Conservation (phyloP, 257 asterid species). For the Verbascum thapsus region DNA sequence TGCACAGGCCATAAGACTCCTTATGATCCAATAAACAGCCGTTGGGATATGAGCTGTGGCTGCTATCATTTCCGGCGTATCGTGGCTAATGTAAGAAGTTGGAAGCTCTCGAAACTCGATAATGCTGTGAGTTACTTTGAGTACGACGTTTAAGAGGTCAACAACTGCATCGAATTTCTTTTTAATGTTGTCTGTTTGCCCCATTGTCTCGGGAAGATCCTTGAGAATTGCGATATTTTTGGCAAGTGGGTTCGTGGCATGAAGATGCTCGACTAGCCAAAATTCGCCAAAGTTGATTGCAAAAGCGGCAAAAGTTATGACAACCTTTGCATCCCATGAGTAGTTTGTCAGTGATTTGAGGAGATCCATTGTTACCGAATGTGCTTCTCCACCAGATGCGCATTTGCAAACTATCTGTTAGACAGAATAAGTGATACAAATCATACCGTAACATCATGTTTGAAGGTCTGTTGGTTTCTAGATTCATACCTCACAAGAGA, state of each 20-base stretch:
- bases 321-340: conserved; percentile 67
- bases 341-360: conserved; percentile 46
- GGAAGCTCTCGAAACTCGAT: conserved; percentile 58
- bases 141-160: conserved; percentile 34
- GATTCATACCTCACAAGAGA: conserved; percentile 56
- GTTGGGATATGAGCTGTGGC: conserved; percentile 55
- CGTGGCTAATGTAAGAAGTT: conserved; percentile 34
- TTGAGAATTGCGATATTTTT: conserved; percentile 55
- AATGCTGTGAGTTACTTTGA: conserved; percentile 43
- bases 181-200: conserved; percentile 30
- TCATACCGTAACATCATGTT: no score
- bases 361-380: conserved; percentile 48
- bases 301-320: conserved; percentile 54
- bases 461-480: no score
- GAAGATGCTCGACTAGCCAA: conserved; percentile 61
- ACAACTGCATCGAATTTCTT: conserved; percentile 50
- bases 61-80: conserved; percentile 38
- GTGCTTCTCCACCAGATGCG: conserved; percentile 52
- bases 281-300: conserved; percentile 68
- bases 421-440: background rate
- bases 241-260: conserved; percentile 43
- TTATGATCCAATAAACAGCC: conserved; percentile 70
- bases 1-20: conserved; percentile 66
- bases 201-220: conserved; percentile 45
- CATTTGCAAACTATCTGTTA: conserved; percentile 55